A percentile compares a stretch with the other conserved stretches of the same genome.
Conservation (phyloP, 2,329 filamentous ascomycete genomes). For the Phaeosphaeriaceae sp. region DNA sequence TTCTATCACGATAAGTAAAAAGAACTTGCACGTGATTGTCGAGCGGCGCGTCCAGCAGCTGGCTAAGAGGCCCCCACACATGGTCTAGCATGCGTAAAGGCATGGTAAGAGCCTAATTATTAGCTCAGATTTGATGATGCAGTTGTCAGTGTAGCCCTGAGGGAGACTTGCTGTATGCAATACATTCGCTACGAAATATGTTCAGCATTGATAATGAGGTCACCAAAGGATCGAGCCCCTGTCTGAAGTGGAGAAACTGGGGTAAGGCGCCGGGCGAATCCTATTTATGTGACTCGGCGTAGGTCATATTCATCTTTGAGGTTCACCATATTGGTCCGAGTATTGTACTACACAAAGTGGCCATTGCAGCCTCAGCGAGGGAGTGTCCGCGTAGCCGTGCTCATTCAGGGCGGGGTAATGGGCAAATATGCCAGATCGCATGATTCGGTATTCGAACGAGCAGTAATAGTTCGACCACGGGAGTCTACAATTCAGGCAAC, state of each 20-base stretch:
- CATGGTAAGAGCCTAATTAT: too few species aligned
- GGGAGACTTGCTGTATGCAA: neutral
- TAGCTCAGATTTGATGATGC: neutral
- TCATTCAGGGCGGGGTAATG: neutral
- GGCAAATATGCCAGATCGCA: neutral
- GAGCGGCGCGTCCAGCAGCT: too few species aligned
- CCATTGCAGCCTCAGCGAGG: neutral
- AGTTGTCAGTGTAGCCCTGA: neutral
- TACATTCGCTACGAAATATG: neutral
- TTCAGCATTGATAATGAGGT: neutral
- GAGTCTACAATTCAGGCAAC: neutral
- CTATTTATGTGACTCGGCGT: neutral
- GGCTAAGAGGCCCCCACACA: too few species aligned
- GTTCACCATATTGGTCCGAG: neutral
- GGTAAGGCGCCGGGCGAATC: neutral
- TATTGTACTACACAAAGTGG: neutral
- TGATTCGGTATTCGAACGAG: too few species aligned
- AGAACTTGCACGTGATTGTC: too few species aligned
- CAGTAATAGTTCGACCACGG: too few species aligned
- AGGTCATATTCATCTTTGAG: neutral
- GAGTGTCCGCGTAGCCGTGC: neutral
- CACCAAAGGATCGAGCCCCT: neutral
- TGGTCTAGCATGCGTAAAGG: too few species aligned
- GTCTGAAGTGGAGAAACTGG: neutral
- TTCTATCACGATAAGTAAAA: neutral